A percentile compares a stretch with the other conserved stretches of the same genome.
phyloP scores from a whole-genome alignment of 179 eudicot species.

The Nepenthes alata region DNA sequence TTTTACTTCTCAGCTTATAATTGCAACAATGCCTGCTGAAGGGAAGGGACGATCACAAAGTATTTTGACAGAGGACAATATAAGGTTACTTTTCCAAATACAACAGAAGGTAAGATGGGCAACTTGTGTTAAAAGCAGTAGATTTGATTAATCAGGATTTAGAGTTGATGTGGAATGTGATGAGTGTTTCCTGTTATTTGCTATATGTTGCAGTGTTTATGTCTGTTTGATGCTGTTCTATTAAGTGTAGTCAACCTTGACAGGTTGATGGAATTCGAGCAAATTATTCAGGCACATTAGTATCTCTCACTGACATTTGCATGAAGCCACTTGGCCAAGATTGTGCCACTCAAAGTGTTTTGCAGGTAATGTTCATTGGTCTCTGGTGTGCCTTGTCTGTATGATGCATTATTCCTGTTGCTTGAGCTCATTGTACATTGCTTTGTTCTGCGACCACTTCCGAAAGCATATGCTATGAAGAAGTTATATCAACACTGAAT shows the following conservation, averaged over 20 bases:
- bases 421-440: too few species aligned
- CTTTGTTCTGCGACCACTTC: too few species aligned
- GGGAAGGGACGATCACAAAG: slow-evolving; percentile 46
- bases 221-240: too few species aligned
- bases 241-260: slow-evolving; percentile 4
- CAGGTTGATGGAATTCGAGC: slow-evolving; percentile 92
- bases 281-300: slow-evolving; percentile 59
- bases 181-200: background rate
- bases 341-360: slow-evolving; percentile 95
- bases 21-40: slow-evolving; percentile 58
- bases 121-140: too few species aligned
- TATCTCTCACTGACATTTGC: slow-evolving; percentile 80
- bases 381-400: too few species aligned
- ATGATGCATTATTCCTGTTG: too few species aligned
- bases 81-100: slow-evolving; percentile 76
- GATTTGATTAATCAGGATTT: too few species aligned
- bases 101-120: slow-evolving; percentile 63
- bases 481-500: too few species aligned
- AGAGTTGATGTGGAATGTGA: background rate
- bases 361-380: slow-evolving; percentile 48
- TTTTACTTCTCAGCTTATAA: slow-evolving; percentile 49
- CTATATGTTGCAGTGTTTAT: background rate
- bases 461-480: too few species aligned
- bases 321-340: slow-evolving; percentile 92
- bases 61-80: slow-evolving; percentile 69